phyloP scores from a whole-genome alignment of 2,329 filamentous ascomycete species.

The Corinectria fuckeliana region DNA sequence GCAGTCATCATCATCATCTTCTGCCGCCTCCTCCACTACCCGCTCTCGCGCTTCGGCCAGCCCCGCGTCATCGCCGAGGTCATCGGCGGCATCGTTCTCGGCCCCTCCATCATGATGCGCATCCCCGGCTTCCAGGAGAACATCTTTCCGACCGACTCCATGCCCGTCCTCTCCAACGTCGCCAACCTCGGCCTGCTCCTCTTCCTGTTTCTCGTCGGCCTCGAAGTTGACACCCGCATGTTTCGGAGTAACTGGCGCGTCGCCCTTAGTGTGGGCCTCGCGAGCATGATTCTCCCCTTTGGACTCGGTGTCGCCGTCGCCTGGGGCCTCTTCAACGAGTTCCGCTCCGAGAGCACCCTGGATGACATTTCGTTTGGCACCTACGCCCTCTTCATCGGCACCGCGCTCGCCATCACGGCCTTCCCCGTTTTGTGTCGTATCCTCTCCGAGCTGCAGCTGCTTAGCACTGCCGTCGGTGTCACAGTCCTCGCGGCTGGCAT shows the following conservation, averaged over 20 bases:
- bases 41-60: slow-evolving; percentile 77
- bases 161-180: slow-evolving; percentile 76
- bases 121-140: slow-evolving; percentile 78
- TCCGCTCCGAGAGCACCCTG: slow-evolving; percentile 54
- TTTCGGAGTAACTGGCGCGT: slow-evolving; percentile 81
- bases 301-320: slow-evolving; percentile 81
- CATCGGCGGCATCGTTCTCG: slow-evolving; percentile 82
- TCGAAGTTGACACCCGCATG: slow-evolving; percentile 84
- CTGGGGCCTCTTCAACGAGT: slow-evolving; percentile 80
- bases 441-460: slow-evolving; percentile 85
- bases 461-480: slow-evolving; percentile 82
- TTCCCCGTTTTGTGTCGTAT: slow-evolving; percentile 95
- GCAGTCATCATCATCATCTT: slow-evolving; percentile 56
- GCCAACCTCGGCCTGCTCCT: slow-evolving; percentile 85
- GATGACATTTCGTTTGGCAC: slow-evolving; percentile 56
- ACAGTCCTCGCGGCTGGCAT: slow-evolving; percentile 91
- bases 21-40: slow-evolving; percentile 69
- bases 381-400: slow-evolving; percentile 80
- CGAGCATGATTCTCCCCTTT: slow-evolving; percentile 84
- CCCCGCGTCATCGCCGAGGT: slow-evolving; percentile 86
- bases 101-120: slow-evolving; percentile 86
- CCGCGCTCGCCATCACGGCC: slow-evolving; percentile 90
- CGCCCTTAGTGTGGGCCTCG: slow-evolving; percentile 76
- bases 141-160: slow-evolving; percentile 79
- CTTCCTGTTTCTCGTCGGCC: slow-evolving; percentile 85